These are phyloP conservation scores for Rachicladosporium sp. DNA, from an alignment of 2,329 filamentous ascomycete species.

Conservation along the genomic window DNA sequence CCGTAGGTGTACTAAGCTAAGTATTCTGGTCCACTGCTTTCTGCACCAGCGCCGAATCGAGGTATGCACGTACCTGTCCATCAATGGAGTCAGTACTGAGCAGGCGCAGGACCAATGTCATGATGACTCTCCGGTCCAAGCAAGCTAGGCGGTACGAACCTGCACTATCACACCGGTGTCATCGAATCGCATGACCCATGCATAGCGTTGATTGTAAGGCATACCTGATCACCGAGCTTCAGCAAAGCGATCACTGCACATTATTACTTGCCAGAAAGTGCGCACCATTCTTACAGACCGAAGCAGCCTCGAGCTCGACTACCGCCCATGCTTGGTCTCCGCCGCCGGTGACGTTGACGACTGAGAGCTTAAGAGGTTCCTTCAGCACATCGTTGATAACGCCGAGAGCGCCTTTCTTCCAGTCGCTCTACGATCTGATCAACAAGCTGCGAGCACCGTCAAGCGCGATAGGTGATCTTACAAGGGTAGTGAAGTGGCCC, in stretches of 20 bases:
- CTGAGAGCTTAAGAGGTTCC: slow-evolving; percentile 12
- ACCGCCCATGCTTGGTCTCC: slow-evolving; percentile 17
- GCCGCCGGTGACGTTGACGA: slow-evolving; percentile 16
- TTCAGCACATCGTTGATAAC: slow-evolving; percentile 13
- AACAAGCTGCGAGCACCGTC: no score
- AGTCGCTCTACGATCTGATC: slow-evolving; percentile 3
- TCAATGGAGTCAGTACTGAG: no score
- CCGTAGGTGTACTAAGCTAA: no score
- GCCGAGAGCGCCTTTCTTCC: slow-evolving; percentile 17
- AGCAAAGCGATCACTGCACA: background rate
- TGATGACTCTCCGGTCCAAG: no score
- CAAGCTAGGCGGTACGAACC: slow-evolving; percentile 3
- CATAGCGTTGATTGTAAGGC: slow-evolving; percentile 13
- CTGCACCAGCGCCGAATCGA: slow-evolving; percentile 10
- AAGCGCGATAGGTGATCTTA: no score
- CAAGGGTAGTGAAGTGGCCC: slow-evolving; percentile 10
- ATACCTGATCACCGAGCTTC: slow-evolving; percentile 5
- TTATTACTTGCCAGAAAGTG: background rate
- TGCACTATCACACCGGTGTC: slow-evolving; percentile 16
- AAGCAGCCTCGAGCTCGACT: slow-evolving; percentile 16
- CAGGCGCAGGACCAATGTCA: no score
- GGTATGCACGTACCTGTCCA: slow-evolving; percentile 12
- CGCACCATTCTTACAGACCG: slow-evolving; percentile 18
- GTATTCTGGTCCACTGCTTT: slow-evolving; percentile 9
- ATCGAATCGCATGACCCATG: slow-evolving; percentile 18